phyloP scores from a whole-genome alignment of 306 rosid genomes.

The Quercus cerris region DNA sequence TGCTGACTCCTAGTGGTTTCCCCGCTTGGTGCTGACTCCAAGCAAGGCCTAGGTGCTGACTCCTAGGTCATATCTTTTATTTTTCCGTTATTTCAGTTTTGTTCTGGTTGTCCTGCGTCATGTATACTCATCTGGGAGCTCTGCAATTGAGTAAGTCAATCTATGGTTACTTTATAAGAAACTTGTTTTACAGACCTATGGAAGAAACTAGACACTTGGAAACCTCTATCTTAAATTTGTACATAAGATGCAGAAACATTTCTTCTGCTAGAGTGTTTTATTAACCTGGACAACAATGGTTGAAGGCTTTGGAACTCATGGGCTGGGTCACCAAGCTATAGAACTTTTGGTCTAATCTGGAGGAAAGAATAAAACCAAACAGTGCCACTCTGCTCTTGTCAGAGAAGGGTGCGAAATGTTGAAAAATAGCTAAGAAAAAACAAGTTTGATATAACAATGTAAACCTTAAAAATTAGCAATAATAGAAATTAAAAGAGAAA shows the following conservation, averaged over 20 bases:
- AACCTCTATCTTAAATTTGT: slow-evolving; percentile 56
- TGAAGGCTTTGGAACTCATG: slow-evolving; percentile 56
- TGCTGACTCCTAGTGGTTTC: too few relatives aligned
- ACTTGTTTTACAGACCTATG: slow-evolving; percentile 10
- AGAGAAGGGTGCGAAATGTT: slow-evolving; percentile 32
- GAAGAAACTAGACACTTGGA: slow-evolving; percentile 22
- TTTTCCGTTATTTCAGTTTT: too few relatives aligned
- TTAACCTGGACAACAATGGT: slow-evolving; percentile 61
- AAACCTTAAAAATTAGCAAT: too few relatives aligned
- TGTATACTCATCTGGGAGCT: slow-evolving; percentile 53
- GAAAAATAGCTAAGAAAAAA: too few relatives aligned
- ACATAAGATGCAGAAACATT: slow-evolving; percentile 44
- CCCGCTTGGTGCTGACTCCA: too few relatives aligned
- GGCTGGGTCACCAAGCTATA: slow-evolving; percentile 44
- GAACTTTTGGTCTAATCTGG: slow-evolving; percentile 30
- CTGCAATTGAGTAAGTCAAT: slow-evolving; percentile 42
- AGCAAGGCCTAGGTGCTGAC: too few relatives aligned
- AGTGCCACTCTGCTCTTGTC: slow-evolving; percentile 50
- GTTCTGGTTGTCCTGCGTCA: too few relatives aligned
- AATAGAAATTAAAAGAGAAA: too few relatives aligned
- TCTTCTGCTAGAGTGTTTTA: slow-evolving; percentile 35
- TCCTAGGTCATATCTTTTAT: too few relatives aligned
- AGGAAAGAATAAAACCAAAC: slow-evolving; percentile 41
- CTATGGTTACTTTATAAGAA: slow-evolving; percentile 41
- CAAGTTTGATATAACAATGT: too few relatives aligned